Evolutionary conservation across 129 eudicot genomes (phyloP).

Genomic region (Tagetes erecta): DNA sequence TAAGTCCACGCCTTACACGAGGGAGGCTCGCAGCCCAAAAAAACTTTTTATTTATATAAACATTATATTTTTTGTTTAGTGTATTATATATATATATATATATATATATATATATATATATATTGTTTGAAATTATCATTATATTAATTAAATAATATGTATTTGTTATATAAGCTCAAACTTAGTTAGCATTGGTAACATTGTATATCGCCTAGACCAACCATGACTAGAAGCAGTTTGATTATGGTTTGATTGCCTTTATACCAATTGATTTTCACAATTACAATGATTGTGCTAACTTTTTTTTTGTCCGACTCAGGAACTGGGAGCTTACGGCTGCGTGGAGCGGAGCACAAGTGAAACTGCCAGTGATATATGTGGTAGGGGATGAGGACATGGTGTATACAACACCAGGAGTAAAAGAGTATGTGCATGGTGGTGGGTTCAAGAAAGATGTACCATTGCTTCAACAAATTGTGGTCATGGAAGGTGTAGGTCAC

Average conservation of each 20-base stretch:
- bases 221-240: not conserved
- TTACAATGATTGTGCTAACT: not conserved
- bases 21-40: too few species aligned
- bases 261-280: not conserved
- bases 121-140: too few species aligned
- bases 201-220: not conserved
- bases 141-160: too few species aligned
- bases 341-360: constrained; percentile 69
- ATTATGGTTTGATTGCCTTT: not conserved
- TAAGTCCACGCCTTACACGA: too few species aligned
- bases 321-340: constrained; percentile 84
- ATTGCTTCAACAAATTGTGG: constrained; percentile 58
- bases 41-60: too few species aligned
- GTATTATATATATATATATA: too few species aligned
- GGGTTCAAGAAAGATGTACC: constrained; percentile 83
- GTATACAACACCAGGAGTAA: constrained; percentile 73
- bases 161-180: too few species aligned
- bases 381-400: constrained; percentile 80
- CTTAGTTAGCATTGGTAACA: too few species aligned
- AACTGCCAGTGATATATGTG: constrained; percentile 53
- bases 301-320: constrained; percentile 29
- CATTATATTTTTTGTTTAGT: too few species aligned
- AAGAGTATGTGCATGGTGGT: constrained; percentile 77
- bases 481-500: constrained; percentile 80
- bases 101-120: too few species aligned